Evolutionary conservation across 768 basidiomycete genomes (phyloP), one percentile per base, ranked within the genome.

Genomic region (Rhizopogon roseolus): DNA sequence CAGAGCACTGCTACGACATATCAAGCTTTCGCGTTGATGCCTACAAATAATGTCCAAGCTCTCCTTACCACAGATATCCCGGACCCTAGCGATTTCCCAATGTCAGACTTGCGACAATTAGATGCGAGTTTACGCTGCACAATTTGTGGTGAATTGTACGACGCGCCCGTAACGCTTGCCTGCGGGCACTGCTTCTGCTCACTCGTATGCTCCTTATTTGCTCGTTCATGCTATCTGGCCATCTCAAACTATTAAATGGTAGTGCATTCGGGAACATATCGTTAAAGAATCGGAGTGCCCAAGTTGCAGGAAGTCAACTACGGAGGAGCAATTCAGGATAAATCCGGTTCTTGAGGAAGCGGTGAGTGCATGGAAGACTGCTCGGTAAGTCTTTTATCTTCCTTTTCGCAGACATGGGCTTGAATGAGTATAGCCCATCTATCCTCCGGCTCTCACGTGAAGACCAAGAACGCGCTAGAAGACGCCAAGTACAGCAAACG

Each of bases 141-240:
- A 27, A 90, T 93, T 52, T 93, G 91, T 64, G 76, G 83, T 38
- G 88, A 91, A 55, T 74, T 85, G 34, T 88, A 81, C 61, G 79
- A 80, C 49, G 89, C 78, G 0, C 91, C 91, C 5, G 84, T 93
- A 27, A 81, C 81, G 3, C 76, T 93, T 4, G 66, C 66, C 5
- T 93, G 91, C 63, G 90, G 89, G 1, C 91, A 93, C 62, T 85
- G 82, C 45, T 93, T 92, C 64, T 93, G 91, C 70, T 90, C 88
- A 13, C 64, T 80, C 62, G 88, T 90, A 57, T 60, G 84, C 63
- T 40, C 2, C 2, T 22, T 11, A 45, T 40, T 37, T n/a, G 2
- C 19, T 34, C 17, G 53, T 25, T 36, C 58, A 36, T 45, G 11
- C 41, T 45, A 25, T 10, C 37, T 16, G 9, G 27, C 27, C 54